Conservation (phyloP, 2,329 filamentous ascomycete genomes). For the Allantophomopsis cytisporea region DNA sequence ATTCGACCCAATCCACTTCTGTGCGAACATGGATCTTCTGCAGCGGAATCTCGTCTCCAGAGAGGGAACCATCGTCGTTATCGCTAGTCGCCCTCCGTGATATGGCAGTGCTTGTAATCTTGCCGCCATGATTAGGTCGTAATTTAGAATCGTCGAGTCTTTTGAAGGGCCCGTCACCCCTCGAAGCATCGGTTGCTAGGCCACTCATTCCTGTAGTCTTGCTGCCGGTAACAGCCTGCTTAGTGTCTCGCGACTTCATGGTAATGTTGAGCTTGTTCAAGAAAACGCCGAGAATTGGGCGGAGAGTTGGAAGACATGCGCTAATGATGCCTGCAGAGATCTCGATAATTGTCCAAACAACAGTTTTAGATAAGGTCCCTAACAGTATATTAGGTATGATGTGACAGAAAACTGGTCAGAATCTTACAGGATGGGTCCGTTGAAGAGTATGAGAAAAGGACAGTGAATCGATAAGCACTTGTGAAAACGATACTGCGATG, state of each 20-base stretch:
- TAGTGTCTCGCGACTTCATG: no score
- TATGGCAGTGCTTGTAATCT: no score
- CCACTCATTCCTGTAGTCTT: no score
- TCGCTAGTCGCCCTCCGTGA: no score
- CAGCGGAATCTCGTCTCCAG: background rate
- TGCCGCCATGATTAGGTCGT: no score
- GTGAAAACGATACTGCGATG: slow-evolving; percentile 1
- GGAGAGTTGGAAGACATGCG: slow-evolving; percentile 27
- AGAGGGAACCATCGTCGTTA: no score
- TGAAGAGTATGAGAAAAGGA: background rate
- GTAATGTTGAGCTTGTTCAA: background rate
- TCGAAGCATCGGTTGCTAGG: no score
- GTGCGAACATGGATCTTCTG: background rate
- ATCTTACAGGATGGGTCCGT: slow-evolving; percentile 15
- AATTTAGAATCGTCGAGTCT: no score
- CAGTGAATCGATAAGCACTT: slow-evolving; percentile 2
- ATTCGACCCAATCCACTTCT: background rate
- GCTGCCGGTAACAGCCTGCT: no score
- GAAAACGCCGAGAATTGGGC: slow-evolving; percentile 19
- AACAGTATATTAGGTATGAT: background rate
- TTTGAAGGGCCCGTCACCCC: no score
- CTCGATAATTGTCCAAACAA: slow-evolving; percentile 21
- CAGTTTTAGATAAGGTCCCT: slow-evolving; percentile 1
- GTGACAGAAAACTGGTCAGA: background rate
- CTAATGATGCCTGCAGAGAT: slow-evolving; percentile 22